Evolutionary conservation across 306 rosid genomes (phyloP).

Genomic region (Citrullus colocynthis): DNA sequence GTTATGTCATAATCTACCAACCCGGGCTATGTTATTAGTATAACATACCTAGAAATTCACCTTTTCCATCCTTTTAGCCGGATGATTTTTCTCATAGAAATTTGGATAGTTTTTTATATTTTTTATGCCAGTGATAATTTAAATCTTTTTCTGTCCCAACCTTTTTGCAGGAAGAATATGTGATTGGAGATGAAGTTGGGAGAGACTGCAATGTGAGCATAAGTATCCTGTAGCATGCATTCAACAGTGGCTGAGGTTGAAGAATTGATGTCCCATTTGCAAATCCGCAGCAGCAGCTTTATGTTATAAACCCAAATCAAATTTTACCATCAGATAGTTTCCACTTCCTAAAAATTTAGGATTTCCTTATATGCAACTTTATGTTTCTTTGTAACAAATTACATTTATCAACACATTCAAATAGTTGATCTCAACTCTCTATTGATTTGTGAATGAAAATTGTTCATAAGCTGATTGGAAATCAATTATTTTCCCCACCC

Average conservation of each 20-base stretch:
- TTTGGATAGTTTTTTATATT: background rate
- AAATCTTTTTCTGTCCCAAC: background rate
- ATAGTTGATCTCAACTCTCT: background rate
- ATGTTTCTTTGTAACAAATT: background rate
- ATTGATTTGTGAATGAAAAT: background rate
- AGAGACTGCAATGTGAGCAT: slow-evolving; percentile 61
- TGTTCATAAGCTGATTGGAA: background rate
- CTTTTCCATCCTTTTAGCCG: slow-evolving; percentile 16
- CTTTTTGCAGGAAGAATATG: slow-evolving; percentile 66
- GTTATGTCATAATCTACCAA: background rate
- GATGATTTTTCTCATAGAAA: slow-evolving; percentile 10
- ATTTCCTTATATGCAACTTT: background rate
- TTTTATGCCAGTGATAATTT: background rate
- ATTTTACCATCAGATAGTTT: background rate
- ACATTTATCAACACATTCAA: background rate
- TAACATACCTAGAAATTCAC: background rate
- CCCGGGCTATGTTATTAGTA: background rate
- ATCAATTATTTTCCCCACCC: no score
- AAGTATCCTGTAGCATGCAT: slow-evolving; percentile 53
- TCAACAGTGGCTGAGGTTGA: slow-evolving; percentile 75
- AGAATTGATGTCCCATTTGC: slow-evolving; percentile 99
- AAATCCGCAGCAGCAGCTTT: slow-evolving; percentile 37
- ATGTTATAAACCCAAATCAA: background rate
- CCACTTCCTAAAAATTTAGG: background rate
- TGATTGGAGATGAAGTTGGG: slow-evolving; percentile 60